Evolutionary conservation across 352 stramenopile genomes (phyloP).

Genomic region (Globisporangium megalacanthum): DNA sequence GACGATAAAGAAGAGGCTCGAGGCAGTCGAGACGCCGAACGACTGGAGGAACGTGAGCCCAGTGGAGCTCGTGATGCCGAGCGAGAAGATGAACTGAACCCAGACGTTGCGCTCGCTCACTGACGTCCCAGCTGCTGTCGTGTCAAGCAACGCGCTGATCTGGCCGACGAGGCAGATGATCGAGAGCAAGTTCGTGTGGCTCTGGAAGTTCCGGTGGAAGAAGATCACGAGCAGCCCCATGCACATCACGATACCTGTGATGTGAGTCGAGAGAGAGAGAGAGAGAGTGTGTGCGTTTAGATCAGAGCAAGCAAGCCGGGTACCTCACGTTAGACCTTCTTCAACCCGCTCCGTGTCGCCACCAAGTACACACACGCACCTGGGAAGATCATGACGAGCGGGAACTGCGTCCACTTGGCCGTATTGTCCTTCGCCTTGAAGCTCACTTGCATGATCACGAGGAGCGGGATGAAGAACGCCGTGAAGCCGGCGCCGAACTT

Average conservation of each 20-base stretch:
- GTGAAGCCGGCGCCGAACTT: slow-evolving; percentile 73
- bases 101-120: slow-evolving; percentile 81
- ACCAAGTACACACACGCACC: slow-evolving; percentile 11
- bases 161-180: slow-evolving; percentile 70
- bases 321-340: too few species aligned
- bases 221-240: slow-evolving; percentile 69
- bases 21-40: slow-evolving; percentile 40
- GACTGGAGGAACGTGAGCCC: slow-evolving; percentile 72
- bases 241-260: slow-evolving; percentile 53
- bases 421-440: slow-evolving; percentile 66
- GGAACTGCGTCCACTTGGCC: slow-evolving; percentile 63
- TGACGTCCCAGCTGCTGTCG: slow-evolving; percentile 58
- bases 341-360: too few species aligned
- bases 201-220: slow-evolving; percentile 60
- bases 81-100: slow-evolving; percentile 84
- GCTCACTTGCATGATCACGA: slow-evolving; percentile 84
- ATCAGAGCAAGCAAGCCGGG: not conserved
- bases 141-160: slow-evolving; percentile 69
- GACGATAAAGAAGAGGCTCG: slow-evolving; percentile 72
- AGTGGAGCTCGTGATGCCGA: slow-evolving; percentile 78
- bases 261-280: not conserved
- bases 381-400: slow-evolving; percentile 78
- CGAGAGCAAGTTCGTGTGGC: slow-evolving; percentile 36
- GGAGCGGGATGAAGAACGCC: slow-evolving; percentile 75
- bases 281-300: not conserved